Evolutionary conservation across 768 basidiomycete genomes (phyloP), one percentile per base, ranked within the genome.

Genomic region (Rhizopogon sp.): DNA sequence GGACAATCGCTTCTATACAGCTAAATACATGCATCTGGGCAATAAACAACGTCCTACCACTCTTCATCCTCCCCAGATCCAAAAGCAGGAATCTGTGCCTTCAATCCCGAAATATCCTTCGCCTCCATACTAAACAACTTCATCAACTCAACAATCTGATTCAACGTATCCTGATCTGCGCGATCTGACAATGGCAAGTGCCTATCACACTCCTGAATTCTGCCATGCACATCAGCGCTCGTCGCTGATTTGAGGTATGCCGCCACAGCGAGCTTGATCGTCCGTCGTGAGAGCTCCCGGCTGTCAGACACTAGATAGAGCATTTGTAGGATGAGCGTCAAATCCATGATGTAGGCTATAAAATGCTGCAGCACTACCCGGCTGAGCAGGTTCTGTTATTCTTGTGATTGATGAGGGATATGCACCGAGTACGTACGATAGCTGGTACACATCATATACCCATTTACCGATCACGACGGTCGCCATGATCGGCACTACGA

Each of bases 271-370:
- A 45, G 29, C 29, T 45, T 31, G 29, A 45, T 31, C 1, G 3
- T 6, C 44, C 44, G 29, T 11, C n/a, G 29, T 2, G 44, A 10
- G 2, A 45, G 10, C 2, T n/a, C 44, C 29, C 11, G n/a, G 10
- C 10, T 17, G 16, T 39, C 35, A 3, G 50, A 41, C 28, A 56
- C 6, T 3, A 46, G 40, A 16, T 60, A 66, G 3, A 66, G 47
- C 11, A 46, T 60, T 17, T 66, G 61, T 53, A 66, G 53, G 22
- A 66, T 53, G n/a, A 64, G 56, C 0, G 63, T 66, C 2, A 64
- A 31, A 45, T 66, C 63, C 20, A 64, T 49, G 28, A 66, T 66
- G 54, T 66, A 66, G 11, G 54, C 54, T 47, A 66, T 66, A 7
- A 66, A 57, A 41, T 51, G 55, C 22, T 55, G 61, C 13, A 60